Base-by-base conservation (phyloP, 805 yeast species). In the Starmerella powellii region DNA sequence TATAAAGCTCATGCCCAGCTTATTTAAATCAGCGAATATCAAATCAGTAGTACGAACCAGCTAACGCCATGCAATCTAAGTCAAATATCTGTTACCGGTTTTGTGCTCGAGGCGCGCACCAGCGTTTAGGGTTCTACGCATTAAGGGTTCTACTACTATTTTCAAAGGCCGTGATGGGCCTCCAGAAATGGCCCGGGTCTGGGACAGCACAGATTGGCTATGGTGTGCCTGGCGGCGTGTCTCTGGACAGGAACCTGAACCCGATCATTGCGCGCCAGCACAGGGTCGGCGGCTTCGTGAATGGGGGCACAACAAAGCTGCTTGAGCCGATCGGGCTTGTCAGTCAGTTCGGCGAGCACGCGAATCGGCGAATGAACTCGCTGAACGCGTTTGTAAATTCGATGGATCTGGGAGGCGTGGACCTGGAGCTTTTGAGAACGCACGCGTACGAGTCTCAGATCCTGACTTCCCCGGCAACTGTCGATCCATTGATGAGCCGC, bases 221-320 rank as follows among this genome's bases (percentile, higher is more conserved):
- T 34, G 53, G 53, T 12, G 17, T 40, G 31, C 38, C 47, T 12
- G 53, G 53, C 13, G 48, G 40, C 17, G 38, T 47, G 15, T 6
- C 37, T 4, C 31, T 38, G 17, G 49, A 40, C 23, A 21, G 12
- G n/a, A 13, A 23, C 11, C 40, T 40, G 12, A 16, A 29, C 3
- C 20, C 32, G 6, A 23, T 36, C 12, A n/a, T 16, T 3, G 50
- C 53, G 10, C 35, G 44, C 2, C 38, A 44, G 35, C 39, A 35
- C 27, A 3, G 5, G 2, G 15, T 21, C 13, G 21, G 26, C 20
- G 43, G 44, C 16, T 27, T 44, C 11, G 40, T 38, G 1, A 38
- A 35, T 13, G 24, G 37, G 13, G 42, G 44, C 24, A 47, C 50
- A 11, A 12, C 8, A 4, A 6, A 6, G 27, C 10, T 33, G 10